phyloP scores from a whole-genome alignment of 179 eudicot genomes.

The Beta macrorhiza region DNA sequence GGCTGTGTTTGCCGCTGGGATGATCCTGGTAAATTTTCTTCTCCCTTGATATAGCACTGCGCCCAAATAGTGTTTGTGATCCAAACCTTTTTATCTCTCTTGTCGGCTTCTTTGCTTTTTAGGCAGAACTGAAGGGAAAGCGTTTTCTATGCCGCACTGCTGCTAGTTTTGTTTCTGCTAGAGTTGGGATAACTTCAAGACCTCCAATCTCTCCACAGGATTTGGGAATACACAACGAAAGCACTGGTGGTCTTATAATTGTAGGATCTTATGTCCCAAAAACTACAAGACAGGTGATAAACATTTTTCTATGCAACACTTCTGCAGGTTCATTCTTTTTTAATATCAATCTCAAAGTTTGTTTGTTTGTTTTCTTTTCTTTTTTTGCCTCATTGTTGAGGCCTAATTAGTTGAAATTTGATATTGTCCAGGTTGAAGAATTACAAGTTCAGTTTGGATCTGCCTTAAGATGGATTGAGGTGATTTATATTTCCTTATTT shows the following conservation, averaged over 20 bases:
- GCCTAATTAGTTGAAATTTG: background rate
- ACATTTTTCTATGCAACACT: background rate
- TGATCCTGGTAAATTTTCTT: slow-evolving; percentile 65
- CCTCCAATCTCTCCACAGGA: slow-evolving; percentile 75
- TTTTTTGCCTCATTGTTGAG: background rate
- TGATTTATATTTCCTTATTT: slow-evolving; percentile 27
- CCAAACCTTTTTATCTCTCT: background rate
- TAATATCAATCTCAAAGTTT: background rate
- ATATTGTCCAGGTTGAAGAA: slow-evolving; percentile 68
- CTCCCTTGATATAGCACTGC: background rate
- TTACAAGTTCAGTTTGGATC: slow-evolving; percentile 61
- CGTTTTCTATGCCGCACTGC: slow-evolving; percentile 93
- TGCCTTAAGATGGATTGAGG: slow-evolving; percentile 71
- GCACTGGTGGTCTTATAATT: slow-evolving; percentile 83
- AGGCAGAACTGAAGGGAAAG: slow-evolving; percentile 94
- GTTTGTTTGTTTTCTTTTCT: too few relatives aligned
- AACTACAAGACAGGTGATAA: slow-evolving; percentile 85
- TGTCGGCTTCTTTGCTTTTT: slow-evolving; percentile 21
- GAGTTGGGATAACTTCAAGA: slow-evolving; percentile 74
- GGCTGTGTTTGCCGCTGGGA: slow-evolving; percentile 96
- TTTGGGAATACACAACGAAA: slow-evolving; percentile 58
- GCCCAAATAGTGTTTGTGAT: background rate
- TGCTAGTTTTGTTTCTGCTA: slow-evolving; percentile 97
- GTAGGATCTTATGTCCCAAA: slow-evolving; percentile 99
- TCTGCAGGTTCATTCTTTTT: background rate